Conservation (phyloP, 495 filamentous ascomycete genomes). For the Alectoria sarmentosa region DNA sequence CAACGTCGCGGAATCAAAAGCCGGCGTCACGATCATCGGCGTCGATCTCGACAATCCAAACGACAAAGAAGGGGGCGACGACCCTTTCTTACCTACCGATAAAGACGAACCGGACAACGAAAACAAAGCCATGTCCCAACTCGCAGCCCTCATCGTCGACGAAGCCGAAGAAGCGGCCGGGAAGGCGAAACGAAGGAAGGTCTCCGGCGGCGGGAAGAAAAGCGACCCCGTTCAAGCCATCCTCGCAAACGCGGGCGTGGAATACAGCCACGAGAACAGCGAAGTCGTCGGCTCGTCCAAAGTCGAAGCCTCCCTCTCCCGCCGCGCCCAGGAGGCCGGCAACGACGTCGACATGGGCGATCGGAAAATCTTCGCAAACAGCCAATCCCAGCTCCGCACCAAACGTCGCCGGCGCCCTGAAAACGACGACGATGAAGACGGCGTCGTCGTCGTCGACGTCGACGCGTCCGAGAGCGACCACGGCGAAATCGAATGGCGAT, state of each 20-base stretch:
- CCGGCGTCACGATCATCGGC: conserved; percentile 71
- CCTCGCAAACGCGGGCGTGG: conserved; percentile 77
- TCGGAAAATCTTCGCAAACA: conserved; percentile 43
- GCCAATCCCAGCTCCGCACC: conserved; percentile 25
- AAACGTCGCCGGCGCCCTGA: conserved; percentile 21
- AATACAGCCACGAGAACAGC: conserved; percentile 94
- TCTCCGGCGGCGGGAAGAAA: conserved; percentile 32
- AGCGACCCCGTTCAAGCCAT: conserved; percentile 84
- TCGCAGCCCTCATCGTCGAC: conserved; percentile 59
- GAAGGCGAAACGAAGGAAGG: conserved; percentile 26
- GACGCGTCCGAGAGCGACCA: conserved; percentile 16
- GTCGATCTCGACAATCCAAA: conserved; percentile 53
- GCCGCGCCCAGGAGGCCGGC: conserved; percentile 60
- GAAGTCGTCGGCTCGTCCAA: conserved; percentile 89
- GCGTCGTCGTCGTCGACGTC: conserved; percentile 15
- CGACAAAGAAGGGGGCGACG: conserved; percentile 43
- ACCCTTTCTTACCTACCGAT: conserved; percentile 40
- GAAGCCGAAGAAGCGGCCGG: conserved; percentile 30
- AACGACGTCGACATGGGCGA: conserved; percentile 42
- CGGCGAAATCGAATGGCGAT: conserved; percentile 51
- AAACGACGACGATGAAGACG: conserved; percentile 32
- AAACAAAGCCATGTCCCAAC: conserved; percentile 65
- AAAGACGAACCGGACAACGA: conserved; percentile 44
- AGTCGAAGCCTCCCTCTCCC: conserved; percentile 72
- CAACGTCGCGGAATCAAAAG: conserved; percentile 87